Evolutionary conservation across 805 yeast species (phyloP), one percentile per base, ranked within the genome.

Genomic region (Candida dajiaensis): DNA sequence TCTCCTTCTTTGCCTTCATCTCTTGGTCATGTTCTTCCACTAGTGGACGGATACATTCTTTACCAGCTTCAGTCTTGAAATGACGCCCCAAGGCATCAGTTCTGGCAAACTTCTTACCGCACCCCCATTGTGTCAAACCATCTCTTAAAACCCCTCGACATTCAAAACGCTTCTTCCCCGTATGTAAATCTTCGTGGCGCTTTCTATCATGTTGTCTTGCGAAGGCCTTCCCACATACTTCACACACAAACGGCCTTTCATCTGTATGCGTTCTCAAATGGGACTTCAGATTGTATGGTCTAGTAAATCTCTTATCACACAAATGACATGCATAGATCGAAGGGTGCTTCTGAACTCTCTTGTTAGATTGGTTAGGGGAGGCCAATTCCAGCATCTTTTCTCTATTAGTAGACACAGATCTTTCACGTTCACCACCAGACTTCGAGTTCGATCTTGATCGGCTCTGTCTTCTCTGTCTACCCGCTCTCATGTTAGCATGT

Each of bases 251-350:
- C 6, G 94, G 95, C 44, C 89, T 68, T 58, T 86, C 95, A 59
- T 85, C 85, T 0, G 95, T 85, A 62, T 87, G 99, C 0, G 98
- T 92, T 48, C 97, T 72, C 59, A 86, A 69, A 66, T 92, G 99
- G 0, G 96, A 87, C 55, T 92, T 88, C 54, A 92, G 71, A 61
- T 94, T 94, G 64, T 94, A 94, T 0, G 97, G 96, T 46, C 98
- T 70, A 2, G 98, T 92, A 63, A 92, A 92, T 42, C 83, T 70
- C 65, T 89, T 89, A 37, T 81, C 89, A 66, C 99, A 92, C 38
- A 86, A 66, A 48, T 82, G 81, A 64, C 98, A 92, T 2, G 84
- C 84, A 64, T 78, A 86, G 9, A 80, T 73, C 22, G 86, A 77
- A 0, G 92, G 92, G 58, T 82, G 82, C 50, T 83, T 84, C 55